Conservation (phyloP, 192 early-diverging fungal species). For the Linnemannia hyalina region DNA sequence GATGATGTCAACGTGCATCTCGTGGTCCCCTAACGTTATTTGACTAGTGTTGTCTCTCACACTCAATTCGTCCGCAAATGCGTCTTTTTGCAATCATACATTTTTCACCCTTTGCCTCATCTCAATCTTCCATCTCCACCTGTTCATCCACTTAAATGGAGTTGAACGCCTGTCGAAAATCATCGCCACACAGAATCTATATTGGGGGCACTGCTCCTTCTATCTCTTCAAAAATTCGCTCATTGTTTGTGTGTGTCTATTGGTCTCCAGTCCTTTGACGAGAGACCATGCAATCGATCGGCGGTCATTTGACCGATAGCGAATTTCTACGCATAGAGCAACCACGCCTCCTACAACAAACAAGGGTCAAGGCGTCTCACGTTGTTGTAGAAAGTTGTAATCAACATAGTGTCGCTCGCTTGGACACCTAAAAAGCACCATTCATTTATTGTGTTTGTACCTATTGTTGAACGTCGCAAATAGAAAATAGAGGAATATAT, state of each 20-base stretch:
- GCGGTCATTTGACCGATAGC: neutral
- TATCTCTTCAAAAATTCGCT: no score
- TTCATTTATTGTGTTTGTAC: no score
- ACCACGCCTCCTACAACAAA: constrained; percentile 1
- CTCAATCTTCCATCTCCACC: neutral
- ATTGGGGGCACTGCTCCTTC: no score
- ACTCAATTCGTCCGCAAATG: neutral
- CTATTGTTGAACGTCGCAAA: no score
- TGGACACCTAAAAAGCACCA: neutral
- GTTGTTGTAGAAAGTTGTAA: neutral
- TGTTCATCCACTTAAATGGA: neutral
- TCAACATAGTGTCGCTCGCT: neutral
- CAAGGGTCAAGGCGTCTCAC: neutral
- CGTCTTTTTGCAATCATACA: neutral
- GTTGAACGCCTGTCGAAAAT: no score
- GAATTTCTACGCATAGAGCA: neutral
- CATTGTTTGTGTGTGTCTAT: no score
- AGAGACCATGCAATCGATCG: neutral
- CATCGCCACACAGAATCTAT: no score
- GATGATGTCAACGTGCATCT: neutral
- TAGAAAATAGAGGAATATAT: no score
- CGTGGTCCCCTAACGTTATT: neutral
- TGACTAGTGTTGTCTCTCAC: neutral
- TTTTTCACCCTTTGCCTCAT: neutral
- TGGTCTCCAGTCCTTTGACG: no score